These are phyloP conservation scores for Pichia nanzhaoensis DNA, from an alignment of 805 yeast genomes.

Conservation along the genomic window DNA sequence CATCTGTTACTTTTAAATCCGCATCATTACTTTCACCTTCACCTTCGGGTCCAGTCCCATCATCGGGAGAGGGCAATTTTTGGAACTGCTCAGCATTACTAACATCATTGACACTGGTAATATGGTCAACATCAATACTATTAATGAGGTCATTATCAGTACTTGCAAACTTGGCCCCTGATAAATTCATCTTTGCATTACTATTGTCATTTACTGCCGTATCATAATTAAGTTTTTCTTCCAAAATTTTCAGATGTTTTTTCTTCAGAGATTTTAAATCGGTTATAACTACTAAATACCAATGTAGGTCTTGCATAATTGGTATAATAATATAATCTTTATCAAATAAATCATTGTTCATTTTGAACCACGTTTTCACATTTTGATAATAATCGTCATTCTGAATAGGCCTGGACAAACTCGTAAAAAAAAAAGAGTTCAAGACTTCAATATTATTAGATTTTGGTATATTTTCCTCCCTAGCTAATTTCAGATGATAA, in stretches of 20 bases:
- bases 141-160: not conserved
- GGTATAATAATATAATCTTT: constrained; percentile 68
- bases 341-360: constrained; percentile 48
- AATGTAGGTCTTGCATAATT: constrained; percentile 72
- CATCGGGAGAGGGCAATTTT: no score
- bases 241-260: not conserved
- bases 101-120: no score
- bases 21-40: not conserved
- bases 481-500: constrained; percentile 37
- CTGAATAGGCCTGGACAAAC: constrained; percentile 34
- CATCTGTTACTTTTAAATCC: no score
- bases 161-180: not conserved
- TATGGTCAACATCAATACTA: not conserved
- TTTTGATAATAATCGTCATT: constrained; percentile 44
- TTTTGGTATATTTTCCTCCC: constrained; percentile 24
- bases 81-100: no score
- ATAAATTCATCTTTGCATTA: no score
- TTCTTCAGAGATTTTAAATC: constrained; percentile 35
- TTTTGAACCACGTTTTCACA: constrained; percentile 73
- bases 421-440: constrained; percentile 79
- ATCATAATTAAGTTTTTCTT: not conserved
- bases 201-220: no score
- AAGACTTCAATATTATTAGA: constrained; percentile 45
- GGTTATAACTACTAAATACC: constrained; percentile 77
- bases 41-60: no score